Percentiles rank a stretch among this genome's conserved stretches.
These are phyloP conservation scores for Fusarium oligoseptatum DNA, from an alignment of 2,329 filamentous ascomycete species.

Conservation along the genomic window DNA sequence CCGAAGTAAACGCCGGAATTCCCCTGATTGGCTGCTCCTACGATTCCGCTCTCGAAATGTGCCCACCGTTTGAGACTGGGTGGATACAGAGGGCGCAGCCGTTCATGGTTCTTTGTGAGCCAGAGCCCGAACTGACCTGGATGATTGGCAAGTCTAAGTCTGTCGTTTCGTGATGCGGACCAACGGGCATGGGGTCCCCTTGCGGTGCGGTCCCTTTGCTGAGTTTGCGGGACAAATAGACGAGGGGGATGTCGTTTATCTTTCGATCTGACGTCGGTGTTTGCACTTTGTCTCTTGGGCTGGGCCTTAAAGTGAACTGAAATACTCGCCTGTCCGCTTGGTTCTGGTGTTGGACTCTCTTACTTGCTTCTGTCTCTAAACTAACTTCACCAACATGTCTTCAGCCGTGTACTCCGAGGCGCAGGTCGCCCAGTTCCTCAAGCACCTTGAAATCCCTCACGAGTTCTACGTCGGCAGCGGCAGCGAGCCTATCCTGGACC, in stretches of 20 bases:
- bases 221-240: slow-evolving; percentile 35
- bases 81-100: slow-evolving; percentile 17
- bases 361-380: background rate
- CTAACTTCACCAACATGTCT: slow-evolving; percentile 40
- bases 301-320: slow-evolving; percentile 20
- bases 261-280: slow-evolving; percentile 32
- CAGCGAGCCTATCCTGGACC: slow-evolving; percentile 45
- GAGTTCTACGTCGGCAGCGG: slow-evolving; percentile 41
- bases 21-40: slow-evolving; percentile 36
- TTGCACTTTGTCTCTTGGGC: slow-evolving; percentile 8
- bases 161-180: slow-evolving; percentile 35
- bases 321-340: slow-evolving; percentile 5
- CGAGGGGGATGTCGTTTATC: slow-evolving; percentile 23
- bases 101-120: background rate
- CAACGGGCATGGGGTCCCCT: slow-evolving; percentile 15
- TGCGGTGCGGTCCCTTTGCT: slow-evolving; percentile 7
- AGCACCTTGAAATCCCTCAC: slow-evolving; percentile 45
- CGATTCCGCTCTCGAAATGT: background rate
- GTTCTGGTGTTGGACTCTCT: background rate
- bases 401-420: slow-evolving; percentile 45
- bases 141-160: slow-evolving; percentile 21
- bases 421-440: slow-evolving; percentile 48
- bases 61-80: slow-evolving; percentile 19
- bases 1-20: slow-evolving; percentile 48
- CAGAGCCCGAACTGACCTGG: slow-evolving; percentile 6